A percentile compares a stretch with the other conserved stretches of the same genome.
Conservation (phyloP, 768 basidiomycete species). For the Collybiopsis luxurians region DNA sequence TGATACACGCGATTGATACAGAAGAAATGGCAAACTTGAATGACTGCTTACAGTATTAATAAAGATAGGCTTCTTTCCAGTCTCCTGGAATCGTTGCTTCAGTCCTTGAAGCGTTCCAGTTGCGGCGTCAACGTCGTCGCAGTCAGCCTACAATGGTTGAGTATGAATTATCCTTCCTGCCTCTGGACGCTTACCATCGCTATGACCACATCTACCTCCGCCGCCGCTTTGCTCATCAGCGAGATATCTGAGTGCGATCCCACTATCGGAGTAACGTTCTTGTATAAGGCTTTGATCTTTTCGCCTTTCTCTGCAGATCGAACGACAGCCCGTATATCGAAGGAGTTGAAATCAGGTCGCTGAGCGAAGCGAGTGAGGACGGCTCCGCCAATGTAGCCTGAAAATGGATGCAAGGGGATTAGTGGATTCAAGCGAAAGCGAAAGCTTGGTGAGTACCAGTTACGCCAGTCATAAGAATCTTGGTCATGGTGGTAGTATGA, state of each 20-base stretch:
- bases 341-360: not conserved
- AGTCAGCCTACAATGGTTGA: conserved; percentile 28
- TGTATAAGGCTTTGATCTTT: not conserved
- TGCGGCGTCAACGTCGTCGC: conserved; percentile 28
- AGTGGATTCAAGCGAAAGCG: no score
- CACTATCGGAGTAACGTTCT: not conserved
- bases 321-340: conserved; percentile 5
- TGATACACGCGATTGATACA: conserved; percentile 26
- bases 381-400: conserved; percentile 7
- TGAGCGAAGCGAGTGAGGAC: conserved; percentile 4
- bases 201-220: conserved; percentile 9
- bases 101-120: conserved; percentile 36
- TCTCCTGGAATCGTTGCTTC: conserved; percentile 28
- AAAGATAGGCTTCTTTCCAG: conserved; percentile 28
- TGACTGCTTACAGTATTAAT: conserved; percentile 47
- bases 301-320: conserved; percentile 9
- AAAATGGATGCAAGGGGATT: no score
- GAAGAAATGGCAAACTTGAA: no score
- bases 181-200: not conserved
- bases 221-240: not conserved
- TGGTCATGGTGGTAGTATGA: no score
- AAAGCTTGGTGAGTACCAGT: no score
- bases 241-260: conserved; percentile 6
- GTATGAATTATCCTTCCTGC: not conserved
- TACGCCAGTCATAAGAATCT: no score